Evolutionary conservation across 345 rosid species (phyloP).

Genomic region (Gossypium ekmanianum): DNA sequence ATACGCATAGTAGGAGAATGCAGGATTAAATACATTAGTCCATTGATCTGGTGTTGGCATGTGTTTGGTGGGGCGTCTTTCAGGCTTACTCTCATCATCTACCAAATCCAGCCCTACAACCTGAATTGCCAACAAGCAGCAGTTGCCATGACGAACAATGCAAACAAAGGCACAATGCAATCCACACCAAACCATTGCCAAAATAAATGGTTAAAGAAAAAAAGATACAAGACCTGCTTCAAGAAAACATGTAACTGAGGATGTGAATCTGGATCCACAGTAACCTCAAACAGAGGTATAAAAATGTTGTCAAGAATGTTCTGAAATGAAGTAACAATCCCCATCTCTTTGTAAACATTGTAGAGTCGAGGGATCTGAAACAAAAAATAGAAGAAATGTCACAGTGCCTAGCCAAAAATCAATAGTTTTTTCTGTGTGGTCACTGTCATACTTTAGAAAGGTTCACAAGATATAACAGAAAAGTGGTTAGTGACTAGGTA

Average conservation of each 20-base stretch:
- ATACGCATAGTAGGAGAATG: constrained; percentile 87
- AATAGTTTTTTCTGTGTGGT: neutral
- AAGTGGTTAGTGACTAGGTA: neutral
- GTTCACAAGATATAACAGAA: neutral
- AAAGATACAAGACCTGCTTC: constrained; percentile 65
- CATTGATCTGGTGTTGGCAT: constrained; percentile 99
- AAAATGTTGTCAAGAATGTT: constrained; percentile 97
- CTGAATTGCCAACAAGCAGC: constrained; percentile 35
- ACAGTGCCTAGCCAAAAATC: neutral
- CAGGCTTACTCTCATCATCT: constrained; percentile 99
- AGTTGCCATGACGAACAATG: neutral
- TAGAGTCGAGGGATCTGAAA: constrained; percentile 92
- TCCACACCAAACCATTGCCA: neutral
- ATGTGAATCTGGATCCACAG: constrained; percentile 97
- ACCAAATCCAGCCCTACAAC: constrained; percentile 98
- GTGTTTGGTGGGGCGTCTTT: constrained; percentile 99
- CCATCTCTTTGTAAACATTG: constrained; percentile 98
- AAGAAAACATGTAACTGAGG: constrained; percentile 96
- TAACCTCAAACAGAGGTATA: constrained; percentile 95
- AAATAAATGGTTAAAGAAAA: neutral
- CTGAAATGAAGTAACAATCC: constrained; percentile 97
- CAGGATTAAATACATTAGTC: constrained; percentile 96
- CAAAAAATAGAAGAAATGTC: constrained; percentile 10
- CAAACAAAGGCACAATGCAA: neutral
- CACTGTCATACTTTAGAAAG: neutral